phyloP scores from a whole-genome alignment of 345 rosid species.

The Crucihimalaya himalaica region DNA sequence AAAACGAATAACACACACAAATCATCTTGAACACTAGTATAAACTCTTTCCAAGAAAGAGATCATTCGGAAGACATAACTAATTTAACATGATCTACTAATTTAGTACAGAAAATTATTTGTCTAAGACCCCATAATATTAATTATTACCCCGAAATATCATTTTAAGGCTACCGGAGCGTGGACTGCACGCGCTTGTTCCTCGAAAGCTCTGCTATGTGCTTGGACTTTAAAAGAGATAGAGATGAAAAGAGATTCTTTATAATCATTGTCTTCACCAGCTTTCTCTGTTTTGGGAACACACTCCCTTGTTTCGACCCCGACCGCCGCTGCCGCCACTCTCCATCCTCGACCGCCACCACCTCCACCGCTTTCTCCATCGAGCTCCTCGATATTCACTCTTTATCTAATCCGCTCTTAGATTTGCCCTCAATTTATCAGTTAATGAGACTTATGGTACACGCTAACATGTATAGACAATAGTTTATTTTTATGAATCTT shows the following conservation, averaged over 20 bases:
- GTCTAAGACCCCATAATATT: not conserved
- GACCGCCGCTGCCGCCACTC: slow-evolving; percentile 11
- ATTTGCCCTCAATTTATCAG: slow-evolving; percentile 14
- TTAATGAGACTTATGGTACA: slow-evolving; percentile 5
- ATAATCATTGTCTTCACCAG: slow-evolving; percentile 50
- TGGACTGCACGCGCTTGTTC: slow-evolving; percentile 11
- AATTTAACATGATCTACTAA: not conserved
- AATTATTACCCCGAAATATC: not conserved
- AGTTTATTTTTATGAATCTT: not conserved
- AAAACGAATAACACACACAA: not conserved
- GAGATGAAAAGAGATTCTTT: slow-evolving; percentile 21
- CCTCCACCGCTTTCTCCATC: not conserved
- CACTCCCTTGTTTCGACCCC: slow-evolving; percentile 42
- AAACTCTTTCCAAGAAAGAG: not conserved
- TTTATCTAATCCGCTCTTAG: not conserved
- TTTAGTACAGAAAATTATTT: not conserved
- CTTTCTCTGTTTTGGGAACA: slow-evolving; percentile 44
- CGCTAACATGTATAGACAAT: not conserved
- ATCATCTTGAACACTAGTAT: not conserved
- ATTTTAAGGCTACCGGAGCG: slow-evolving; percentile 20
- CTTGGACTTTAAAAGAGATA: slow-evolving; percentile 4
- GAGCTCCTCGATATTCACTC: slow-evolving; percentile 10
- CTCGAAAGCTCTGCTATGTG: not conserved
- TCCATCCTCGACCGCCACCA: slow-evolving; percentile 24
- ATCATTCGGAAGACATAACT: not conserved